Base-by-base conservation (phyloP, 1,284 basidiomycete species). In the Ustilago hordei region DNA sequence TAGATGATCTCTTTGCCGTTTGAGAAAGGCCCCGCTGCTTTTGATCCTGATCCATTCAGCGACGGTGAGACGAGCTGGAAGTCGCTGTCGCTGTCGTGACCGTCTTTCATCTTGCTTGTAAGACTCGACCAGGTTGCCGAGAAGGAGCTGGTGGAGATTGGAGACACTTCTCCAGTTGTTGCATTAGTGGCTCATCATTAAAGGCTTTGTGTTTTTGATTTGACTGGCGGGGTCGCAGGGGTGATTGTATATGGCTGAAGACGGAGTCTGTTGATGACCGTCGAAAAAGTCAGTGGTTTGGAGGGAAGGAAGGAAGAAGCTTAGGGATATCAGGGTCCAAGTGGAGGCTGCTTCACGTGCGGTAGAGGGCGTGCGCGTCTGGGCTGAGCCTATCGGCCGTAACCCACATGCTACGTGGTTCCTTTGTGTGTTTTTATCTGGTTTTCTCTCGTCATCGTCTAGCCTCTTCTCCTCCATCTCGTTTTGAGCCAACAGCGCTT, bases 1-100 rank as follows among this genome's bases (percentile, higher is more conserved):
- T 72, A 78, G 39, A 80, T 73, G 47, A 68, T 56, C 35, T 66
- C 52, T n/a, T 59, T 52, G 0, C 38, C 43, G 19, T 55, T 57
- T 12, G 41, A 28, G 8, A n/a, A 35, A 28, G 45, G 15, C 5
- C 48, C 15, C 23, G 8, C 17, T 1, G 8, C 47, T 39, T 59
- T 58, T 4, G 39, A 32, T 7, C 11, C 15, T 13, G 56, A 15
- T 28, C 43, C 43, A 1, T 28, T 47, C 3, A 4, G 45, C 23
- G 9, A 12, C 8, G 58, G 39, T 0, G 61, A 43, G 23, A 73
- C 41, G 32, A 73, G 54, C 36, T 73, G 61, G 17, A 73, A 64
- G 55, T 67, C 70, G 43, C 58, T 59, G 39, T 72, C 60, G 48
- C 36, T 41, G 7, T 23, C 43, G 38, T 38, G 31, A 35, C 62